These are phyloP conservation scores for Neonectria ditissima DNA, from an alignment of 2,329 filamentous ascomycete species.

Conservation along the genomic window DNA sequence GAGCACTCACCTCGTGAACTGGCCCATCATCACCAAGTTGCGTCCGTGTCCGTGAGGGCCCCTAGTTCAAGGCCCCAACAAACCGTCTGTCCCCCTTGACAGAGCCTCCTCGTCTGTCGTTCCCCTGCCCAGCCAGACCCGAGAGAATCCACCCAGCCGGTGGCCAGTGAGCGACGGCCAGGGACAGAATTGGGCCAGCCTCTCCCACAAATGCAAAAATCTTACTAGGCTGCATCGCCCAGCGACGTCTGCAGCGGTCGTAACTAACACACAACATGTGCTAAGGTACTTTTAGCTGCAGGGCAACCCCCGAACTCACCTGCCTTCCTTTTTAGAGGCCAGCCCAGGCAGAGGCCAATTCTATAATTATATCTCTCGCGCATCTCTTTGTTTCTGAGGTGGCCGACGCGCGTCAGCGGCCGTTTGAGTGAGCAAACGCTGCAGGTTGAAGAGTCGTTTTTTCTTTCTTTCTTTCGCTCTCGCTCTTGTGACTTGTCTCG, in stretches of 20 bases:
- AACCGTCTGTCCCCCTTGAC: constrained; percentile 26
- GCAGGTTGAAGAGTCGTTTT: constrained; percentile 1
- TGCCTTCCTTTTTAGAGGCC: constrained; percentile 26
- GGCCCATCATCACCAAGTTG: constrained; percentile 8
- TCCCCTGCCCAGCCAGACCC: constrained; percentile 32
- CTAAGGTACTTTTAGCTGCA: constrained; percentile 24
- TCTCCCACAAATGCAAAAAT: constrained; percentile 34
- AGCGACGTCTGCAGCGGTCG: not conserved
- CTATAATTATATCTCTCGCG: constrained; percentile 32
- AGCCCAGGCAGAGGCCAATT: constrained; percentile 21
- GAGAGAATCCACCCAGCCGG: constrained; percentile 38
- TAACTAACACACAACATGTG: not conserved
- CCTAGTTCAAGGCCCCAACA: constrained; percentile 31
- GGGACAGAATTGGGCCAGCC: constrained; percentile 35
- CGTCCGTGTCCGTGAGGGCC: not conserved
- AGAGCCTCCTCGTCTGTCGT: constrained; percentile 30
- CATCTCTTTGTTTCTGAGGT: constrained; percentile 28
- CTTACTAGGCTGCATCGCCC: constrained; percentile 36
- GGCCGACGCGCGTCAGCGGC: constrained; percentile 37
- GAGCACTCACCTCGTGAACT: constrained; percentile 23
- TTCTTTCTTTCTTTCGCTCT: constrained; percentile 18
- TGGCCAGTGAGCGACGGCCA: constrained; percentile 36
- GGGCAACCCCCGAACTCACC: constrained; percentile 21
- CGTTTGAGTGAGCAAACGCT: constrained; percentile 8
- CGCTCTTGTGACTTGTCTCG: constrained; percentile 26